Evolutionary conservation across 495 filamentous ascomycete genomes (phyloP).

Genomic region (Tuber indicum): DNA sequence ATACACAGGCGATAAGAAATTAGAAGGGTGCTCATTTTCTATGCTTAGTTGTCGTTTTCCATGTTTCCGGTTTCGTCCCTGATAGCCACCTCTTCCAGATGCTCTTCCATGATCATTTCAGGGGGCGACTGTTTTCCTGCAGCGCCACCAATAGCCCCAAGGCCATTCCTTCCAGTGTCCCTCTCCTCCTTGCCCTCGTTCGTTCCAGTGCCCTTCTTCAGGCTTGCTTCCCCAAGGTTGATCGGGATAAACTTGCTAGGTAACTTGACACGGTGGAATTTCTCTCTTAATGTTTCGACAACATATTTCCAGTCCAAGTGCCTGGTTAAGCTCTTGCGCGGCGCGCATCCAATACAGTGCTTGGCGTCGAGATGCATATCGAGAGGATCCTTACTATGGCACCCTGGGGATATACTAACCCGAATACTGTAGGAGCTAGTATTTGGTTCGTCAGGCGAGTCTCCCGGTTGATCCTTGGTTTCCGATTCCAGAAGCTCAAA

Average conservation of each 20-base stretch:
- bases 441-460: slow-evolving; percentile 49
- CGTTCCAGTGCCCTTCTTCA: slow-evolving; percentile 17
- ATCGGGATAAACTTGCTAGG: slow-evolving; percentile 89
- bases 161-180: slow-evolving; percentile 7
- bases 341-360: slow-evolving; percentile 88
- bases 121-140: background rate
- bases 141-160: background rate
- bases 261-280: slow-evolving; percentile 91
- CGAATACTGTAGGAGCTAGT: slow-evolving; percentile 88
- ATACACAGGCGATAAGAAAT: background rate
- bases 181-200: slow-evolving; percentile 16
- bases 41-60: background rate
- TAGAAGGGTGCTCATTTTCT: background rate
- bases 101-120: slow-evolving; percentile 3
- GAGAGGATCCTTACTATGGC: slow-evolving; percentile 88
- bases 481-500: slow-evolving; percentile 96
- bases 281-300: slow-evolving; percentile 85
- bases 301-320: slow-evolving; percentile 93
- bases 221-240: slow-evolving; percentile 53
- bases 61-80: background rate
- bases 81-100: background rate
- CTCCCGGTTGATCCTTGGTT: slow-evolving; percentile 42
- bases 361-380: slow-evolving; percentile 93
- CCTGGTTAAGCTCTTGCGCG: slow-evolving; percentile 78
- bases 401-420: slow-evolving; percentile 90